phyloP scores from a whole-genome alignment of 1,284 basidiomycete species.

The Cutaneotrichosporon cavernicola region DNA sequence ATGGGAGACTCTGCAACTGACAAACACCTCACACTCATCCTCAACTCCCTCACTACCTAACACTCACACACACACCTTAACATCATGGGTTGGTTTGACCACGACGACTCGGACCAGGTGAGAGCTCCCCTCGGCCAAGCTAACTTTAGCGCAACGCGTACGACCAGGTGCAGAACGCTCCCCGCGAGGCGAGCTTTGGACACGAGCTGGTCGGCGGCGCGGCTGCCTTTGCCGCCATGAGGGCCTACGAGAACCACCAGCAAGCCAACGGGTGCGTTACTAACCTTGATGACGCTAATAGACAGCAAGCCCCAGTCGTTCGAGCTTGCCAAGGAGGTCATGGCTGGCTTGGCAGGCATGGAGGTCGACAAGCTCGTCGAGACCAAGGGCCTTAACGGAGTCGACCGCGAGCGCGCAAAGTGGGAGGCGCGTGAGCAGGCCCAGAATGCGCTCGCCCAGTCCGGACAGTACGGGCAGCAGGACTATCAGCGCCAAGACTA shows the following conservation, averaged over 20 bases:
- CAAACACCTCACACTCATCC: not conserved
- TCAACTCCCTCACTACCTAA: not conserved
- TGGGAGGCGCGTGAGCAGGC: conserved; percentile 30
- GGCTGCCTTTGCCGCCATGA: conserved; percentile 36
- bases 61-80: too few species aligned
- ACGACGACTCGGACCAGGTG: conserved; percentile 32
- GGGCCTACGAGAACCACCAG: conserved; percentile 37
- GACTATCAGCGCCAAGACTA: conserved; percentile 15
- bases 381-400: conserved; percentile 32
- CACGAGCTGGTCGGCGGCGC: conserved; percentile 29
- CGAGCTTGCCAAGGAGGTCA: conserved; percentile 36
- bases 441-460: conserved; percentile 28
- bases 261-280: conserved; percentile 29
- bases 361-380: conserved; percentile 43
- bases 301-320: conserved; percentile 26
- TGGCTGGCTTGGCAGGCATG: conserved; percentile 36
- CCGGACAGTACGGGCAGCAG: conserved; percentile 22
- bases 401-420: conserved; percentile 30
- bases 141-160: conserved; percentile 22
- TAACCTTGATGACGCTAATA: not conserved
- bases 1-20: not conserved
- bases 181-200: conserved; percentile 13
- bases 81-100: conserved; percentile 33
- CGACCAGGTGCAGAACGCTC: conserved; percentile 26
- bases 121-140: not conserved